Evolutionary conservation across 2,329 filamentous ascomycete species (phyloP), one percentile per base, ranked within the genome.

Genomic region (Teratosphaeria zuluensis): DNA sequence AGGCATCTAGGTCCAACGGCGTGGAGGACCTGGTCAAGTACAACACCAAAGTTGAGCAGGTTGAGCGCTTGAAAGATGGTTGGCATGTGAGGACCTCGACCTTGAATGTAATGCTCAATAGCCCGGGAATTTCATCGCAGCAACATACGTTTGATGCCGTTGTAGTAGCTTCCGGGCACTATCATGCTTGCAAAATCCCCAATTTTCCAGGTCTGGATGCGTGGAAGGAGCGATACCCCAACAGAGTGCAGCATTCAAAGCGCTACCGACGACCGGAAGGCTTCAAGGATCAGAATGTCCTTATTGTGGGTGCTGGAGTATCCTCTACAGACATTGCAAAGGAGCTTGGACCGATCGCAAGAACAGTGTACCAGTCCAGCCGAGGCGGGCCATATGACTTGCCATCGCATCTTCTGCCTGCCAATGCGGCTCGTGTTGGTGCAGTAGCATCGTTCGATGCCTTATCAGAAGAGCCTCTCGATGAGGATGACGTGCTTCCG

Each of bases 361-460:
- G 72, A 2, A 73, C 65, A 0, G 74, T 81, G 7, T 80, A 77
- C 61, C 80, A 82, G 63, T 85, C 81, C 61, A 82, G 83, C 0
- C 76, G 86, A 28, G 79, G 81, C 30, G 85, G 86, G 2, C 71
- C 74, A 0, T 87, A 84, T 59, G 85, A 88, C 66, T 69, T 85
- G 0, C 78, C 82, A 0, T 70, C 75, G 0, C 74, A 67, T 1
- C 66, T 85, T 19, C 73, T 88, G 0, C 85, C 85, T 0, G 68
- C 74, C 0, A 81, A 79, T 9, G 78, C 77, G 0, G 72, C 76
- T 1, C 75, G 84, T 9, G 73, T 88, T 0, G 76, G 76, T 0
- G 80, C 81, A 12, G 75, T 86, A 0, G 68, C 72, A 0, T 72
- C 73, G 0, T 86, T 82, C 57, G 58, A 61, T 9, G 55, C 61